phyloP scores from a whole-genome alignment of 2,329 filamentous ascomycete species.

The Fusarium proliferatum region DNA sequence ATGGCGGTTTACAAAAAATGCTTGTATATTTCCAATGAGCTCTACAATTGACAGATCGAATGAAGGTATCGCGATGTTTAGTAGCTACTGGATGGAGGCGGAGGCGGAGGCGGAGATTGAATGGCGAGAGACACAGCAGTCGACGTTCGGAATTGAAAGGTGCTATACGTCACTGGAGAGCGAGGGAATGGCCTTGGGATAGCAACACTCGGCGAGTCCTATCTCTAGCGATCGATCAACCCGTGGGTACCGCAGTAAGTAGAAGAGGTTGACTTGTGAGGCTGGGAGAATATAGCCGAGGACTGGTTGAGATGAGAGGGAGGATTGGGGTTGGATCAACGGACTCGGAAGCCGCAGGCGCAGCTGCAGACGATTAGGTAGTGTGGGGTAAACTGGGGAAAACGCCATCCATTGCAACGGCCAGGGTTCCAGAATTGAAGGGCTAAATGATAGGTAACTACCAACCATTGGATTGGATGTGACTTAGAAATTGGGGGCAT shows the following conservation, averaged over 20 bases:
- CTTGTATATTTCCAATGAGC: background rate
- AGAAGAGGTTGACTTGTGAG: conserved; percentile 1
- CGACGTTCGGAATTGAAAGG: conserved; percentile 20
- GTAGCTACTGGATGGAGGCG: conserved; percentile 1
- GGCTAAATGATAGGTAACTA: background rate
- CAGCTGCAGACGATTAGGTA: conserved; percentile 17
- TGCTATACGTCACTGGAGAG: background rate
- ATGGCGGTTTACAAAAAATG: conserved; percentile 1
- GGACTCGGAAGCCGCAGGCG: conserved; percentile 13
- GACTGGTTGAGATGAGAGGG: conserved; percentile 13
- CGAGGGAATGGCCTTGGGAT: background rate
- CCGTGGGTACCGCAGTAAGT: background rate
- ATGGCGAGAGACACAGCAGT: conserved; percentile 30
- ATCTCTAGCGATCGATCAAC: background rate
- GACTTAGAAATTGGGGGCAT: background rate
- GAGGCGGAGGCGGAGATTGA: conserved; percentile 20
- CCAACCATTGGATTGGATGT: background rate
- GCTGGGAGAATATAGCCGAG: conserved; percentile 29
- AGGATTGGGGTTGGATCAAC: conserved; percentile 23
- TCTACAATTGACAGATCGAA: background rate
- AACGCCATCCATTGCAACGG: conserved; percentile 11
- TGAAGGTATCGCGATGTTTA: conserved; percentile 25
- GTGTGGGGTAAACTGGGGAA: conserved; percentile 43
- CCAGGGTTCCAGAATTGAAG: conserved; percentile 19
- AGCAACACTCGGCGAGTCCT: background rate